A percentile compares a stretch with the other conserved stretches of the same genome.
phyloP scores from a whole-genome alignment of 192 early-diverging fungal species.

The Coemansia sp. region DNA sequence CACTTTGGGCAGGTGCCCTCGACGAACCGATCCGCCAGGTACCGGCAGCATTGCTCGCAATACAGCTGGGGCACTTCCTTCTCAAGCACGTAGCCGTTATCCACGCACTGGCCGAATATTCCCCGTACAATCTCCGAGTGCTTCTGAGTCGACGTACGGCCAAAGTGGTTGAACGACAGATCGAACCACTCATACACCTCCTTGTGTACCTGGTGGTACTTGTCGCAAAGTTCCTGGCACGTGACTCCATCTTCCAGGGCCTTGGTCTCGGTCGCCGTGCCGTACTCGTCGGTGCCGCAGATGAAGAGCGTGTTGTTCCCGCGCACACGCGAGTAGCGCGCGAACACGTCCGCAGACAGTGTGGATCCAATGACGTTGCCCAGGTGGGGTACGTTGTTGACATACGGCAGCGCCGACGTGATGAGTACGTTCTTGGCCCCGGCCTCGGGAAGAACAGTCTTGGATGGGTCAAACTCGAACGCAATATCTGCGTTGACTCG shows the following conservation, averaged over 20 bases:
- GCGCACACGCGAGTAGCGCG: slow-evolving; percentile 89
- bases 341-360: slow-evolving; percentile 95
- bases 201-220: slow-evolving; percentile 87
- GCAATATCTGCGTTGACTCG: slow-evolving; percentile 30
- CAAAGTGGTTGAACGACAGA: slow-evolving; percentile 95
- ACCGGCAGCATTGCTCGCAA: slow-evolving; percentile 86
- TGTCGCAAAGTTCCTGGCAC: slow-evolving; percentile 95
- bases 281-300: slow-evolving; percentile 99
- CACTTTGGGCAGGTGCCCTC: slow-evolving; percentile 96
- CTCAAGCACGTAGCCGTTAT: slow-evolving; percentile 73
- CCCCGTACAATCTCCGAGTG: slow-evolving; percentile 95
- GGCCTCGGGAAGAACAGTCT: slow-evolving; percentile 35
- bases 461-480: slow-evolving; percentile 30
- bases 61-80: slow-evolving; percentile 86
- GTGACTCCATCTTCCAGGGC: slow-evolving; percentile 89
- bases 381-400: slow-evolving; percentile 99
- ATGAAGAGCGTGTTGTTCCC: slow-evolving; percentile 91
- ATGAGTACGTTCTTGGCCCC: slow-evolving; percentile 86
- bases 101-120: slow-evolving; percentile 76
- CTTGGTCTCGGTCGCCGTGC: slow-evolving; percentile 99
- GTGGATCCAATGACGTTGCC: slow-evolving; percentile 99
- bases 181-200: slow-evolving; percentile 95
- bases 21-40: slow-evolving; percentile 97
- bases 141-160: slow-evolving; percentile 86
- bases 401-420: slow-evolving; percentile 96